Base-by-base conservation (phyloP, 768 basidiomycete genomes). In the Serendipita sp. region DNA sequence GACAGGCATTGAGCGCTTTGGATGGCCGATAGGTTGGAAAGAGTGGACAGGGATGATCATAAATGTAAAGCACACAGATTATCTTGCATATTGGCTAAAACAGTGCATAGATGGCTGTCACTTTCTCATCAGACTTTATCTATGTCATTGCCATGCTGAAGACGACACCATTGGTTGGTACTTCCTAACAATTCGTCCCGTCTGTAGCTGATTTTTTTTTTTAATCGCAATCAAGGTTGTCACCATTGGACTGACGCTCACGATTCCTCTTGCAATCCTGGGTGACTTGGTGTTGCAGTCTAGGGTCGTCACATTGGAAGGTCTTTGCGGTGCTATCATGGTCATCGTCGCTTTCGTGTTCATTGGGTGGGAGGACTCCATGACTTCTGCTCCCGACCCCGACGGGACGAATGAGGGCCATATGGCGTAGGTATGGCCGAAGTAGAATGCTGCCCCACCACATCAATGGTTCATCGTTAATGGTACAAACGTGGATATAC, bases 111-210 rank as follows among this genome's bases (percentile, higher is more conserved):
- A 92, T 92, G 88, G 75, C 76, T 37, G 90, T 94, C 70, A 92
- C 90, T 0, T 74, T 89, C 37, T 83, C 82, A 7, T 89, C 88
- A 66, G 92, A 96, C 74, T 95, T 87, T 71, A 72, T 92, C 53
- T 92, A 92, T 71, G 84, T 91, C 34, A 71, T 91, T 18, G 88
- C 93, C 2, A 95, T 97, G 92, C 83, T 99, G 67, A 95, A 94
- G 76, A 99, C 95, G 4, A 93, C 93, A 1, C 94, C 94, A 0
- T 76, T 94, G 11, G 90, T 60, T 4, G 8, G 56, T 60, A 28
- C 16, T 10, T 5, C n/a, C n/a, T n/a, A 8, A 32, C 48, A 5
- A 5, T 51, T 7, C n/a, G 13, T 41, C 13, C 41, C 7, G 5
- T 41, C 41, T 18, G 48, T 8, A 18, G 5, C n/a, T 18, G 48